A percentile compares a stretch with the other conserved stretches of the same genome.
Conservation (phyloP, 2,329 filamentous ascomycete species). For the Aschersonia sp. region DNA sequence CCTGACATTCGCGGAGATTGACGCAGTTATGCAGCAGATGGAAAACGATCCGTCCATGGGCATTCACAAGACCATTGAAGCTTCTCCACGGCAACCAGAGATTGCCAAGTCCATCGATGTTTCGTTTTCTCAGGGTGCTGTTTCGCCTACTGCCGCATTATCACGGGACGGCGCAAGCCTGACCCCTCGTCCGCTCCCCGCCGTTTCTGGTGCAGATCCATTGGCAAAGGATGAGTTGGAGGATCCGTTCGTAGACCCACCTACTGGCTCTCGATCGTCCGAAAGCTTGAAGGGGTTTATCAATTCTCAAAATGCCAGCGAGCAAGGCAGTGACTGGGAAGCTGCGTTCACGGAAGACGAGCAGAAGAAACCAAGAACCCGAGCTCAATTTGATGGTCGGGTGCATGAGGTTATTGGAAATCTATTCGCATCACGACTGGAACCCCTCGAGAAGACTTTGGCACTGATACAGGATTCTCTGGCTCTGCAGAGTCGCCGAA, state of each 20-base stretch:
- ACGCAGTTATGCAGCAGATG: slow-evolving; percentile 81
- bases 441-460: slow-evolving; percentile 69
- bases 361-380: slow-evolving; percentile 66
- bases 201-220: slow-evolving; percentile 28
- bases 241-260: slow-evolving; percentile 45
- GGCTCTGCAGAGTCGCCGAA: slow-evolving; percentile 37
- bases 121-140: not conserved
- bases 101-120: slow-evolving; percentile 20
- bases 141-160: slow-evolving; percentile 15
- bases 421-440: slow-evolving; percentile 60
- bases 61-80: slow-evolving; percentile 45
- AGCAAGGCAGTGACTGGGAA: slow-evolving; percentile 83
- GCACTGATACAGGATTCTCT: slow-evolving; percentile 60
- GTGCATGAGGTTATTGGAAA: slow-evolving; percentile 76
- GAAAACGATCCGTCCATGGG: slow-evolving; percentile 59
- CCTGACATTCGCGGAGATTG: slow-evolving; percentile 67
- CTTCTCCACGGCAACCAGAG: slow-evolving; percentile 25
- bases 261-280: slow-evolving; percentile 30
- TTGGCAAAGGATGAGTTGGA: slow-evolving; percentile 40
- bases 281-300: slow-evolving; percentile 32
- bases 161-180: slow-evolving; percentile 62
- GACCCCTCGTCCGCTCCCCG: slow-evolving; percentile 43
- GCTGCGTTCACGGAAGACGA: slow-evolving; percentile 69
- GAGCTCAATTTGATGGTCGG: slow-evolving; percentile 74
- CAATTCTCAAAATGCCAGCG: slow-evolving; percentile 26